Percentiles rank a stretch among this genome's conserved stretches.
phyloP scores from a whole-genome alignment of 2,329 filamentous ascomycete genomes.

The Fonsecaea pedrosoi region DNA sequence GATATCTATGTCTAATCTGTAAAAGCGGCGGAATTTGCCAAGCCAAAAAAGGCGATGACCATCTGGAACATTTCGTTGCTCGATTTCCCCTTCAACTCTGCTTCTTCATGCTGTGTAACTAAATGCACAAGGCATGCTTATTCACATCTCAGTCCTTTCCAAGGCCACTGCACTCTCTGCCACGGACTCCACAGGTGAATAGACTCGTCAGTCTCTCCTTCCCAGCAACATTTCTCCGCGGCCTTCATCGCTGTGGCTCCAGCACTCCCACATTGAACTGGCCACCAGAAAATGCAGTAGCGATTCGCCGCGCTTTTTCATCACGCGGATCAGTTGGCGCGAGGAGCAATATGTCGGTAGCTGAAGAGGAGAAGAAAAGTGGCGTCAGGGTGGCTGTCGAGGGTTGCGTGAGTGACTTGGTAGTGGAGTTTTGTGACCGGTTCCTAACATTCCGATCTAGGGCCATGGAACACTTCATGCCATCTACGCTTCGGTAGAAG shows the following conservation, averaged over 20 bases:
- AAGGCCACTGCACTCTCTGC: background rate
- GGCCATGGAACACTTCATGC: conserved; percentile 90
- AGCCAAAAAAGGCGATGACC: background rate
- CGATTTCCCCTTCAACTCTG: background rate
- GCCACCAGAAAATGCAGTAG: background rate
- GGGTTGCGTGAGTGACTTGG: conserved; percentile 73
- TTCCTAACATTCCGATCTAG: conserved; percentile 52
- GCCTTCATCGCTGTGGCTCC: background rate
- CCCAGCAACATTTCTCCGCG: background rate
- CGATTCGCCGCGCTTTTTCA: conserved; percentile 4
- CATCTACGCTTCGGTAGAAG: conserved; percentile 81
- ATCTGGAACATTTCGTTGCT: background rate
- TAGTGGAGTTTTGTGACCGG: conserved; percentile 10
- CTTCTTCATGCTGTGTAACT: background rate
- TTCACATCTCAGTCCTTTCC: background rate
- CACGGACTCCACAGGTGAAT: background rate
- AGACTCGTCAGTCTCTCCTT: background rate
- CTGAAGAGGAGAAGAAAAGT: conserved; percentile 7
- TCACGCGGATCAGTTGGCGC: background rate
- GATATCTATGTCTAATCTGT: background rate
- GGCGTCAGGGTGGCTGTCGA: conserved; percentile 77
- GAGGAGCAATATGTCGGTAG: background rate
- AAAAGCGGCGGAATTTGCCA: background rate
- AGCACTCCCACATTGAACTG: background rate
- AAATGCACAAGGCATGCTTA: conserved; percentile 6